phyloP scores from a whole-genome alignment of 495 filamentous ascomycete species.

The Aspergillus avenaceus region DNA sequence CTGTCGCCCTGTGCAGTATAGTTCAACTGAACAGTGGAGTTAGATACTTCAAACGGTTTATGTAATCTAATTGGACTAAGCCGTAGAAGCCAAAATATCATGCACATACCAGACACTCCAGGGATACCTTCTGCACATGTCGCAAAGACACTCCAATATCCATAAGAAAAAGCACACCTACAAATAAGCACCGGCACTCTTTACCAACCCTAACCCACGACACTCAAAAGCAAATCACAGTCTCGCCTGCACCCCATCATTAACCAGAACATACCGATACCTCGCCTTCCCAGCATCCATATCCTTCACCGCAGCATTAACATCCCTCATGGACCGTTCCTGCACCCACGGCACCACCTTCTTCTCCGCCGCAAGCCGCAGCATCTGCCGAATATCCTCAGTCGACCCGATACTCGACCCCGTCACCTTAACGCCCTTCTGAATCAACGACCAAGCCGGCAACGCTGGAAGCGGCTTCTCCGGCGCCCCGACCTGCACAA shows the following conservation, averaged over 20 bases:
- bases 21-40: neutral
- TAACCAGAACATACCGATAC: constrained; percentile 71
- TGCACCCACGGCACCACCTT: constrained; percentile 71
- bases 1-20: neutral
- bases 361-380: constrained; percentile 72
- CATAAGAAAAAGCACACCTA: too few species aligned
- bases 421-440: constrained; percentile 64
- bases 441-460: constrained; percentile 63
- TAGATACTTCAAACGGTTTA: neutral
- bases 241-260: constrained; percentile 45
- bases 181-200: too few species aligned
- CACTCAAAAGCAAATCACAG: constrained; percentile 23
- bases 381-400: constrained; percentile 72
- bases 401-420: constrained; percentile 74
- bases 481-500: constrained; percentile 78
- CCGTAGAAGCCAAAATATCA: too few species aligned
- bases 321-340: constrained; percentile 64
- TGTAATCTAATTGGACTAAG: too few species aligned
- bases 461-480: constrained; percentile 62
- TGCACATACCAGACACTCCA: too few species aligned
- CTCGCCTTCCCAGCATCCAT: constrained; percentile 67
- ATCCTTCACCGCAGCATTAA: constrained; percentile 64
- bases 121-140: too few species aligned
- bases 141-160: too few species aligned
- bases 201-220: too few species aligned